Percentiles rank a stretch among this genome's conserved stretches.
phyloP scores from a whole-genome alignment of 495 filamentous ascomycete genomes.

The Chaetomium tenue region DNA sequence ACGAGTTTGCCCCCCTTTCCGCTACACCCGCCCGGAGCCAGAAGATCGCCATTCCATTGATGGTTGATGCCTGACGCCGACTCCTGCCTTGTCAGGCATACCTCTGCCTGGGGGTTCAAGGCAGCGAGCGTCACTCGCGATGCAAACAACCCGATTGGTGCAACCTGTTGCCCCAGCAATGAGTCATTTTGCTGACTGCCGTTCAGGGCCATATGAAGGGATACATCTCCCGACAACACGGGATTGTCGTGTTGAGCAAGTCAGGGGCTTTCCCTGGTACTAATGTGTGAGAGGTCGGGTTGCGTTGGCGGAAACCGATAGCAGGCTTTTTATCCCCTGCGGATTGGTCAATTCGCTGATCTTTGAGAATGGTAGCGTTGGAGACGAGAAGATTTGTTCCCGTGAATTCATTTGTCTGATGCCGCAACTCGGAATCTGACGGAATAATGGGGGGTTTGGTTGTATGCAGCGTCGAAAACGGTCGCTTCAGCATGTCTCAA shows the following conservation, averaged over 20 bases:
- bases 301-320: neutral
- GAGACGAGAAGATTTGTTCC: neutral
- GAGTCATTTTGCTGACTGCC: constrained; percentile 31
- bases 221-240: constrained; percentile 88
- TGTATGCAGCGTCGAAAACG: neutral
- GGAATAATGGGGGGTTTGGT: neutral
- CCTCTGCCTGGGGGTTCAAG: constrained; percentile 24
- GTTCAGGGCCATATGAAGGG: constrained; percentile 89
- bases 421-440: neutral
- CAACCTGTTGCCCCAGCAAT: constrained; percentile 19
- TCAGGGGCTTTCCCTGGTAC: constrained; percentile 93
- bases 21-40: no score
- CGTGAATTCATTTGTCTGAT: neutral
- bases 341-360: neutral
- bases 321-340: neutral
- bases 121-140: constrained; percentile 12
- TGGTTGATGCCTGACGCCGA: constrained; percentile 1
- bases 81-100: neutral
- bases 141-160: constrained; percentile 20
- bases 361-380: neutral
- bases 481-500: neutral
- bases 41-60: constrained; percentile 5
- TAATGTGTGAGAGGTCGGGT: constrained; percentile 60
- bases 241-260: constrained; percentile 88
- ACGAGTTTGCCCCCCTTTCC: neutral